Conservation (phyloP, 2,329 filamentous ascomycete species). For the Cladorrhinum sp. region DNA sequence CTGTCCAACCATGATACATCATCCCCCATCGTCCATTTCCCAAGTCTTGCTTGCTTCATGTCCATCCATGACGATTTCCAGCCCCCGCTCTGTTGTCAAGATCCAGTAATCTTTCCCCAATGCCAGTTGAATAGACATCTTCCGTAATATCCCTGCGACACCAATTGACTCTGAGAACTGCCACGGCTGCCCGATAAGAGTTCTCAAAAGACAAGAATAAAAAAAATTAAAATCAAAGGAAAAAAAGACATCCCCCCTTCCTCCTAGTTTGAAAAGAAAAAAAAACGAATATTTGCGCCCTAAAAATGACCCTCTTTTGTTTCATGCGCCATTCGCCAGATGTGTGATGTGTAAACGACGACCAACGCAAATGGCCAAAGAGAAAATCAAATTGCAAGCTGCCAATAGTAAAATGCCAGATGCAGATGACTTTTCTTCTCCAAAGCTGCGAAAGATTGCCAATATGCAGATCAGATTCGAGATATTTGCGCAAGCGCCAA, state of each 20-base stretch:
- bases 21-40: background rate
- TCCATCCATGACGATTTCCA: no score
- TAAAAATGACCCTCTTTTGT: slow-evolving; percentile 34
- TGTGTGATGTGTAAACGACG: slow-evolving; percentile 27
- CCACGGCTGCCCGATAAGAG: slow-evolving; percentile 10
- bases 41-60: background rate
- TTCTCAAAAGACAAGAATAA: slow-evolving; percentile 8
- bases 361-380: slow-evolving; percentile 22
- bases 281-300: slow-evolving; percentile 27
- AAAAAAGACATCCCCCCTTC: slow-evolving; percentile 5
- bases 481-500: slow-evolving; percentile 10
- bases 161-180: slow-evolving; percentile 4
- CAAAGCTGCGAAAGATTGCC: slow-evolving; percentile 23
- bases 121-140: slow-evolving; percentile 9
- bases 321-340: slow-evolving; percentile 43
- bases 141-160: background rate
- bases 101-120: background rate
- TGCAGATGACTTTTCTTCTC: slow-evolving; percentile 20
- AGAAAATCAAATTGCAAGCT: slow-evolving; percentile 31
- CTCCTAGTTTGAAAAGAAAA: slow-evolving; percentile 8
- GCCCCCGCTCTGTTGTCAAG: background rate
- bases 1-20: background rate
- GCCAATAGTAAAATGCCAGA: slow-evolving; percentile 27
- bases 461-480: slow-evolving; percentile 11
- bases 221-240: slow-evolving; percentile 7